Conservation (phyloP, 805 yeast genomes). For the Hyphopichia homilentoma region DNA sequence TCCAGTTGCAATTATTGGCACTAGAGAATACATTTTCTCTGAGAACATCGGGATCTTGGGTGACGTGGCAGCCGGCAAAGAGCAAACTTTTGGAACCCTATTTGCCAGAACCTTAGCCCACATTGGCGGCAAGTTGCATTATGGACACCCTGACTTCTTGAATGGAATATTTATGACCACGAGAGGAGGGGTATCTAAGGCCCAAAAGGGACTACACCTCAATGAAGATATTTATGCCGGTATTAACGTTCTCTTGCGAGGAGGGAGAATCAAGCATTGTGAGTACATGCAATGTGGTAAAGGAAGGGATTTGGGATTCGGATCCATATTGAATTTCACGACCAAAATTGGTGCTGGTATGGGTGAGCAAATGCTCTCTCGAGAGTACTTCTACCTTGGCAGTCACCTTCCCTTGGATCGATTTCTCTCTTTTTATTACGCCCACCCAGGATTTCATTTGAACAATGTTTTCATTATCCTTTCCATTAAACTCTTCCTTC, state of each 20-base stretch:
- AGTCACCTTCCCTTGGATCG: slow-evolving; percentile 78
- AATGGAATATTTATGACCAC: slow-evolving; percentile 75
- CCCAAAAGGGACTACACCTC: slow-evolving; percentile 80
- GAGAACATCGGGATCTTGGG: slow-evolving; percentile 83
- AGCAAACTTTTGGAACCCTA: slow-evolving; percentile 83
- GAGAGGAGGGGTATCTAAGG: slow-evolving; percentile 85
- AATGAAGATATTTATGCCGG: slow-evolving; percentile 90
- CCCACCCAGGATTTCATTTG: slow-evolving; percentile 84
- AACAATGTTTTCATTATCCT: slow-evolving; percentile 75
- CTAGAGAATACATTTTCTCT: slow-evolving; percentile 83
- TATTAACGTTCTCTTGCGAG: slow-evolving; percentile 77
- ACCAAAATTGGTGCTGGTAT: slow-evolving; percentile 90
- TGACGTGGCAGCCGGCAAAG: slow-evolving; percentile 89
- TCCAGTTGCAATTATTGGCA: slow-evolving; percentile 84
- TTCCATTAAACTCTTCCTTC: slow-evolving; percentile 68
- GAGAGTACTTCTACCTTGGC: slow-evolving; percentile 80
- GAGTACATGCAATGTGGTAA: slow-evolving; percentile 89
- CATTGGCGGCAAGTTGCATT: slow-evolving; percentile 82
- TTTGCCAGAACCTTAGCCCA: slow-evolving; percentile 81
- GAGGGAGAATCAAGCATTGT: slow-evolving; percentile 85
- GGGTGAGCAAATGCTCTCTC: slow-evolving; percentile 86
- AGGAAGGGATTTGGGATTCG: slow-evolving; percentile 87
- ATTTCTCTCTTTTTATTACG: slow-evolving; percentile 78
- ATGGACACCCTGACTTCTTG: slow-evolving; percentile 86
- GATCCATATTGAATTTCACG: slow-evolving; percentile 79